Percentiles rank a stretch among this genome's conserved stretches.
Conservation (phyloP, 2,329 filamentous ascomycete genomes). For the Fusarium sp. region DNA sequence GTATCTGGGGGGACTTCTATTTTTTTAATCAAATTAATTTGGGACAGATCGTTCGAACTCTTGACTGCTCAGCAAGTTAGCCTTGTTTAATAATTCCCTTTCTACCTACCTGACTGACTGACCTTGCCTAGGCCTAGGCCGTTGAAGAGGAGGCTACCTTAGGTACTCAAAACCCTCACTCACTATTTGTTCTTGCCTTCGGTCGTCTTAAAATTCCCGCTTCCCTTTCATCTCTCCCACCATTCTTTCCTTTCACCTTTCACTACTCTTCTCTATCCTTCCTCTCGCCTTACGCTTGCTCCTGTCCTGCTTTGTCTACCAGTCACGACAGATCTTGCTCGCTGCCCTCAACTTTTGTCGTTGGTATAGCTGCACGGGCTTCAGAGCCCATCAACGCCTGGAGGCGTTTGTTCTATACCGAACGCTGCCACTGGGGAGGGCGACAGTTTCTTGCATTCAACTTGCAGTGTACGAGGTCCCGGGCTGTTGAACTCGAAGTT, state of each 20-base stretch:
- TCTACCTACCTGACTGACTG: neutral
- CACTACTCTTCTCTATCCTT: conserved; percentile 1
- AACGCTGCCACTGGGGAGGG: conserved; percentile 30
- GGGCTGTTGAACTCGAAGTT: neutral
- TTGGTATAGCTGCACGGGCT: conserved; percentile 32
- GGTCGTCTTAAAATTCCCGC: conserved; percentile 42
- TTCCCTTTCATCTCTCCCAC: conserved; percentile 34
- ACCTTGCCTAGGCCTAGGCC: neutral
- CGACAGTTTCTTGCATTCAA: neutral
- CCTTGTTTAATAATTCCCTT: neutral
- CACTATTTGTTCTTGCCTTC: conserved; percentile 30
- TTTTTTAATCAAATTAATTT: conserved; percentile 1
- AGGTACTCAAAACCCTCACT: conserved; percentile 36
- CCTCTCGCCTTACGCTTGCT: neutral
- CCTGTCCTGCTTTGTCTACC: conserved; percentile 25
- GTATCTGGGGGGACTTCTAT: neutral
- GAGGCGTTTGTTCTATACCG: conserved; percentile 32
- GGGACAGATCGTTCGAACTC: neutral
- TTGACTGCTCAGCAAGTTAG: conserved; percentile 23
- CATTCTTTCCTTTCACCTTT: conserved; percentile 24
- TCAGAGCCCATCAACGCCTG: conserved; percentile 38
- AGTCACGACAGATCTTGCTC: conserved; percentile 28
- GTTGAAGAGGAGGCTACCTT: neutral
- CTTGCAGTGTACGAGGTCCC: neutral
- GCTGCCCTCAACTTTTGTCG: conserved; percentile 20